phyloP scores from a whole-genome alignment of 345 rosid species.

The Heritiera littoralis region DNA sequence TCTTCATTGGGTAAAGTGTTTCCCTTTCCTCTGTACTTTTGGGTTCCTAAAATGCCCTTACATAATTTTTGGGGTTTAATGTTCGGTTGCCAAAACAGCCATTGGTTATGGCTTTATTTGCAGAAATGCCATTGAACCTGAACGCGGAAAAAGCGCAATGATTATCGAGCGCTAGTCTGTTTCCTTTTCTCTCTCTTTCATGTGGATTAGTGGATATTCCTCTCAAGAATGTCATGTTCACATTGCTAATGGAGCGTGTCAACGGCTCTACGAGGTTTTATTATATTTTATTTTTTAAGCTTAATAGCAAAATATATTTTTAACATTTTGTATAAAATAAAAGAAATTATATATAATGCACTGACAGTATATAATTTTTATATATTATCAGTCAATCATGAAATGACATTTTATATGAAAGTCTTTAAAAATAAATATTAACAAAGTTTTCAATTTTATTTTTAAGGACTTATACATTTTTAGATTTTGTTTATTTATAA shows the following conservation, averaged over 20 bases:
- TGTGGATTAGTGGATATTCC: conserved; percentile 13
- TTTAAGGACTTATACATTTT: no score
- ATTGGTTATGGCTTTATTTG: neutral
- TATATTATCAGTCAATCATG: no score
- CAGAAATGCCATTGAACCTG: conserved; percentile 13
- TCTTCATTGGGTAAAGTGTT: neutral
- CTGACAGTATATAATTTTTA: no score
- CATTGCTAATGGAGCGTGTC: neutral
- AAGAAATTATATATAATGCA: no score
- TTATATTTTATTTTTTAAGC: no score
- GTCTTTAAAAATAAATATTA: no score
- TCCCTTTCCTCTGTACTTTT: no score
- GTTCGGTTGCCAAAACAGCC: neutral
- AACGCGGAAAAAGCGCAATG: conserved; percentile 32
- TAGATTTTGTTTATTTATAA: no score
- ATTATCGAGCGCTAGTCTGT: conserved; percentile 26
- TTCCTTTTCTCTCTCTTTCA: neutral
- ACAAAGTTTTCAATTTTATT: no score
- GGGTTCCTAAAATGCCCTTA: conserved; percentile 10
- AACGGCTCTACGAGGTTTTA: neutral
- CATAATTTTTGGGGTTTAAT: neutral
- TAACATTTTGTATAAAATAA: no score
- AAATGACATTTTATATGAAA: no score
- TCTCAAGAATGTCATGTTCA: neutral
- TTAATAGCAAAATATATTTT: no score